Evolutionary conservation across 1,284 basidiomycete genomes (phyloP), one percentile per base, ranked within the genome.

Genomic region (Blastosporella zonata): DNA sequence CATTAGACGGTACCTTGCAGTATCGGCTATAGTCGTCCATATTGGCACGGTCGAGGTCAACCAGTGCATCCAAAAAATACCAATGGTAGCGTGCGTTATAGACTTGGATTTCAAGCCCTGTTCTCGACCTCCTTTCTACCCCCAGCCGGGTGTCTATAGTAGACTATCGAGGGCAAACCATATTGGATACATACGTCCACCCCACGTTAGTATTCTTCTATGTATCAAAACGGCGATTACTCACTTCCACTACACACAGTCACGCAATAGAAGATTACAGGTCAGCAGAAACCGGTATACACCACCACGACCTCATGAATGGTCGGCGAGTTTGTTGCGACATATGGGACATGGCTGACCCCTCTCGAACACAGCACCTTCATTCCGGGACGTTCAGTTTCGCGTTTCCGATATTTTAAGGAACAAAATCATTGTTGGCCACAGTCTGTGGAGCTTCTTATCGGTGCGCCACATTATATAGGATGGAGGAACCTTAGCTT

Each of bases 381-480:
- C 62, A 9, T 79, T 81, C 57, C 62, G 67, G 42, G 68, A 73
- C 44, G 75, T 80, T 10, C 76, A 78, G 57, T 61, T 66, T 17
- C 64, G 62, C 20, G 77, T 80, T 5, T 68, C 70, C 12, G 59
- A 60, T 8, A 56, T 77, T 36, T 68, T 81, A 29, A 62, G 59
- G 10, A 66, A 70, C 49, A 81, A 78, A 60, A 73, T 81, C 25
- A 61, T 82, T 39, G 70, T 82, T 25, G 81, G 81, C 29, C 74
- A 82, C 57, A 65, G 67, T 23, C 59, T 82, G 12, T 82, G 79
- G 79, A 63, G 71, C 22, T 75, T 79, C 55, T 64, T 82, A 50
- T 78, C 79, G 43, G 81, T 80, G 56, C 42, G 70, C 60, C 45
- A 47, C 42, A 46, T 47, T 22, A 15, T 15, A 48, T n/a, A 17